Conservation (phyloP, 352 stramenopile species). For the Globisporangium irregulare region DNA sequence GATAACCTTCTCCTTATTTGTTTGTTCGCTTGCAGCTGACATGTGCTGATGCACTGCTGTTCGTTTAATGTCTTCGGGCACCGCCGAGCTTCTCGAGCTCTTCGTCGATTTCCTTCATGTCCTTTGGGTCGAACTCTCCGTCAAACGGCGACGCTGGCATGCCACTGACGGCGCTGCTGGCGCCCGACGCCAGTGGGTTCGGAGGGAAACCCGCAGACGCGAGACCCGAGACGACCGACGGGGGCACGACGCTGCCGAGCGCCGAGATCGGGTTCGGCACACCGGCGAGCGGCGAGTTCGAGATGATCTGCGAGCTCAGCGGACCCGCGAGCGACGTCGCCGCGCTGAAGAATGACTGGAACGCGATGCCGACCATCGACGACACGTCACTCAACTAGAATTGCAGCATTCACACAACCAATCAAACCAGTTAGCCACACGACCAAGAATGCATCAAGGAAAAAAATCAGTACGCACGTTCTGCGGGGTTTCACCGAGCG, state of each 20-base stretch:
- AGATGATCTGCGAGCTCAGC: slow-evolving; percentile 59
- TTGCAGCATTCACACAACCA: not conserved
- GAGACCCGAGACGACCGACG: slow-evolving; percentile 44
- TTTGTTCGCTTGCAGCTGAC: not conserved
- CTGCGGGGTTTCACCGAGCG: slow-evolving; percentile 72
- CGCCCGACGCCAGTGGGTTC: slow-evolving; percentile 28
- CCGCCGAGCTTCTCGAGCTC: slow-evolving; percentile 72
- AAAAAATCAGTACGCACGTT: slow-evolving; percentile 35
- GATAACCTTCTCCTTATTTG: not conserved
- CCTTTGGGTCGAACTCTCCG: slow-evolving; percentile 48
- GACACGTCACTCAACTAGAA: slow-evolving; percentile 62
- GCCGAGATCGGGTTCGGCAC: slow-evolving; percentile 80
- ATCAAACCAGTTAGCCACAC: too few relatives aligned
- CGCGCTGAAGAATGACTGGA: slow-evolving; percentile 76
- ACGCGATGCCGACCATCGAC: slow-evolving; percentile 73
- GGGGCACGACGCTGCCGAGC: slow-evolving; percentile 45
- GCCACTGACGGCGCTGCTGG: not conserved
- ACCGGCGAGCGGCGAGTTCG: slow-evolving; percentile 57
- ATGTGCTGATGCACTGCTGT: not conserved
- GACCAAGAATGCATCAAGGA: too few relatives aligned
- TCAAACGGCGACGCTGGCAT: slow-evolving; percentile 18
- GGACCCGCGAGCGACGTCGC: slow-evolving; percentile 76
- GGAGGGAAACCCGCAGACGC: slow-evolving; percentile 33
- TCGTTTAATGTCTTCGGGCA: slow-evolving; percentile 24
- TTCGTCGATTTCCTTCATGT: slow-evolving; percentile 61